These are phyloP conservation scores for Fomitiporia mediterranea DNA, from an alignment of 1,284 basidiomycete species.

Conservation along the genomic window DNA sequence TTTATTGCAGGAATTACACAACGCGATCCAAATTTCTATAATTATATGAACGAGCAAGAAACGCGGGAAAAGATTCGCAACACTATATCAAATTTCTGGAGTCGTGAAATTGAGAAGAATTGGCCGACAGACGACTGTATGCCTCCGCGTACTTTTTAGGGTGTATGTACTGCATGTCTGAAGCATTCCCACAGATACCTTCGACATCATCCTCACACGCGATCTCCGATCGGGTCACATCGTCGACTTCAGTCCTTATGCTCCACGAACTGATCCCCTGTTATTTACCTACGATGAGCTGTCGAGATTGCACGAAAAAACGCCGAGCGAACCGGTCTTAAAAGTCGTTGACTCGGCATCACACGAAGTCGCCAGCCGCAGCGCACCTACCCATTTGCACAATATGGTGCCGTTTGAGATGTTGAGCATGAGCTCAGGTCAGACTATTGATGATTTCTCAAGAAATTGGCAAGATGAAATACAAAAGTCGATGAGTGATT, in stretches of 20 bases:
- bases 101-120: slow-evolving; percentile 52
- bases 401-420: slow-evolving; percentile 94
- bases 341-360: slow-evolving; percentile 68
- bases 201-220: slow-evolving; percentile 86
- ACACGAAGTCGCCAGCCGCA: slow-evolving; percentile 62
- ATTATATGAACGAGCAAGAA: slow-evolving; percentile 67
- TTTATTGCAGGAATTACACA: slow-evolving; percentile 69
- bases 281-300: slow-evolving; percentile 85
- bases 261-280: slow-evolving; percentile 80
- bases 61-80: slow-evolving; percentile 52
- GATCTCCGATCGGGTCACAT: slow-evolving; percentile 72
- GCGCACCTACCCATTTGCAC: slow-evolving; percentile 72
- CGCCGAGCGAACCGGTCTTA: slow-evolving; percentile 42
- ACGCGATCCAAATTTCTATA: slow-evolving; percentile 88
- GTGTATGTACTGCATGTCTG: neutral
- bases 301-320: slow-evolving; percentile 33
- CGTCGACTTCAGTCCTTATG: slow-evolving; percentile 89
- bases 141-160: slow-evolving; percentile 27
- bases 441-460: slow-evolving; percentile 69
- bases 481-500: slow-evolving; percentile 31
- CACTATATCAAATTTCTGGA: slow-evolving; percentile 63
- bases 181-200: slow-evolving; percentile 53
- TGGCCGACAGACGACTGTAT: slow-evolving; percentile 72
- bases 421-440: slow-evolving; percentile 71
- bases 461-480: slow-evolving; percentile 61